phyloP scores from a whole-genome alignment of 495 filamentous ascomycete genomes.

The Haplographium delicatum region DNA sequence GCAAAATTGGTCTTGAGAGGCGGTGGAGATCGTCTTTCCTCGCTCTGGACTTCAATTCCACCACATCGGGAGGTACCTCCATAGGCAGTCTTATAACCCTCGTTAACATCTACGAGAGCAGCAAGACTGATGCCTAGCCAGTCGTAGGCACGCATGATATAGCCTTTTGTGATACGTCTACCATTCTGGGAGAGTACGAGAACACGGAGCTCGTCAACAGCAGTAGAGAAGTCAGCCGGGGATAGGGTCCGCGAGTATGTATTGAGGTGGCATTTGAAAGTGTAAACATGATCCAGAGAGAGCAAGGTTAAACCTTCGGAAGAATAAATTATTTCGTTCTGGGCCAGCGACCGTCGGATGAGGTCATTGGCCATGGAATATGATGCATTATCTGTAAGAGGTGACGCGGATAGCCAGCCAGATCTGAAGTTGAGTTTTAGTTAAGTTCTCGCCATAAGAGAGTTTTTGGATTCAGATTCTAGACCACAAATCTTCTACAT shows the following conservation, averaged over 20 bases:
- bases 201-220: conserved; percentile 54
- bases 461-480: too few species aligned
- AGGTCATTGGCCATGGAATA: conserved; percentile 46
- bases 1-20: conserved; percentile 17
- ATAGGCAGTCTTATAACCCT: conserved; percentile 52
- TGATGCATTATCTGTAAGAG: conserved; percentile 27
- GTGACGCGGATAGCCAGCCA: conserved; percentile 34
- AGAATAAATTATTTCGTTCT: conserved; percentile 65
- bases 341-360: conserved; percentile 57
- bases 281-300: conserved; percentile 67
- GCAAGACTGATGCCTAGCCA: conserved; percentile 52
- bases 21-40: conserved; percentile 4
- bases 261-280: conserved; percentile 58
- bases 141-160: conserved; percentile 57
- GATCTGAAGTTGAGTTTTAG: conserved; percentile 22
- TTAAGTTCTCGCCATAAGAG: too few species aligned
- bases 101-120: conserved; percentile 50
- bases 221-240: conserved; percentile 33
- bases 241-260: conserved; percentile 21
- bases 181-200: conserved; percentile 56
- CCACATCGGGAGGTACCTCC: conserved; percentile 31
- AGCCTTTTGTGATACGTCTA: conserved; percentile 49
- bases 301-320: conserved; percentile 64
- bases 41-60: conserved; percentile 29
- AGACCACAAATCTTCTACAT: not conserved